Evolutionary conservation across 352 stramenopile genomes (phyloP), one percentile per base, ranked within the genome.

Genomic region (Phytopythium kandeliae): DNA sequence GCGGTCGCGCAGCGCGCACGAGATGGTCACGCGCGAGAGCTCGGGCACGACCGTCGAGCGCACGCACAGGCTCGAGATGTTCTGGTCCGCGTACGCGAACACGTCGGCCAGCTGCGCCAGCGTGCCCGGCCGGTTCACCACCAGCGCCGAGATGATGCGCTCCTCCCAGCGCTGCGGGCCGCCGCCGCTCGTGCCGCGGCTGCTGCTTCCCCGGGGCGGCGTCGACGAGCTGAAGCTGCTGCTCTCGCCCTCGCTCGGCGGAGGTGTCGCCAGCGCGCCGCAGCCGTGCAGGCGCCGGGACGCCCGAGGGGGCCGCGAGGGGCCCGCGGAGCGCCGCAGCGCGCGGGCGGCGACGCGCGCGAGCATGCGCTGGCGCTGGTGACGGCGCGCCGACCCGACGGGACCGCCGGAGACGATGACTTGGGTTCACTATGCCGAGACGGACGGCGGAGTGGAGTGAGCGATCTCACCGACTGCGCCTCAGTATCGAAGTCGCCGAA

Each of bases 11-110:
- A 89, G 52, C n/a, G 69, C 69, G 26, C 74, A 87, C 40, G 79
- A 78, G 61, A 89, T 85, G 40, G 69, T 91, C 48, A 91, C 77
- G 43, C 79, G 79, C 38, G 77, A 85, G 51, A 91, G 71, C 55
- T 91, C 79, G 8, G 77, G 79, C 36, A 89, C 79, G 49, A 84
- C 67, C 6, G 79, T 89, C 41, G 70, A 75, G 44, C 76, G 77
- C 51, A 88, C 77, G 48, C 70, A 85, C 3, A 91, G 66, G n/a
- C 73, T 72, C 22, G 73, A 81, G 40, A 89, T 86, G 60, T 89
- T 91, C 53, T 86, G 69, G 33, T 86, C 64, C n/a, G 71, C 69
- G 48, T 78, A 84, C 17, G 66, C 66, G 49, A 90, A 90, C 22
- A 86, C 74, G 48, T 85, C 64, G 3, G 77, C 76, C 52, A 90